phyloP scores from a whole-genome alignment of 768 basidiomycete genomes.

The Auricularia sp. region DNA sequence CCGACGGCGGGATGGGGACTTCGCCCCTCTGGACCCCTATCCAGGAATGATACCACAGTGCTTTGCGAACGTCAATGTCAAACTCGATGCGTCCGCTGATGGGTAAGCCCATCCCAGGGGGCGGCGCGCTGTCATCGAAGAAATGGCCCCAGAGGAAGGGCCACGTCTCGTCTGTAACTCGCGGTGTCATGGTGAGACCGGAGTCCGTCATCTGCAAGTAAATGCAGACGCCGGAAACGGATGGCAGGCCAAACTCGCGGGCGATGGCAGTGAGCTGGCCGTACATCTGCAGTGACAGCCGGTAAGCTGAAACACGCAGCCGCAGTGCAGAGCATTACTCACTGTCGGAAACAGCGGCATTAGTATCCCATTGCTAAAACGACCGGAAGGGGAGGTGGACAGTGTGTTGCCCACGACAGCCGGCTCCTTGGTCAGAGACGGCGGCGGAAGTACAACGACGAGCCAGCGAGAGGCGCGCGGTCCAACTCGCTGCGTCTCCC shows the following conservation, averaged over 20 bases:
- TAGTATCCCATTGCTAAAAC: constrained; percentile 57
- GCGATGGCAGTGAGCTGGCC: constrained; percentile 71
- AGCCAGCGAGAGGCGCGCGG: constrained; percentile 37
- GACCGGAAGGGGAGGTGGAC: constrained; percentile 46
- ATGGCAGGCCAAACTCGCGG: constrained; percentile 73
- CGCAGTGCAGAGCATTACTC: constrained; percentile 13
- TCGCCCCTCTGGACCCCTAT: constrained; percentile 39
- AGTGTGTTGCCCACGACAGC: constrained; percentile 49
- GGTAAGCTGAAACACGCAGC: constrained; percentile 1
- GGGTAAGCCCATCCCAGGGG: constrained; percentile 33
- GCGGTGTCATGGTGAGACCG: constrained; percentile 49
- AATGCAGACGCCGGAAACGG: constrained; percentile 65
- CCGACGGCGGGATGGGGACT: constrained; percentile 28
- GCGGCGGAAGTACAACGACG: constrained; percentile 58
- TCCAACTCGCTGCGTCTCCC: constrained; percentile 13
- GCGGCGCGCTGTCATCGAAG: constrained; percentile 26
- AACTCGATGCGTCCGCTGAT: constrained; percentile 79
- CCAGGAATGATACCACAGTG: constrained; percentile 75
- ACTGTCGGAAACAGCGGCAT: constrained; percentile 73
- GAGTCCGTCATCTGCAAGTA: constrained; percentile 58
- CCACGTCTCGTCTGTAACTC: constrained; percentile 76
- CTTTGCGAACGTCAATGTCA: constrained; percentile 67
- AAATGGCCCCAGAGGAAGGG: constrained; percentile 54
- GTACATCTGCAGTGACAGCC: constrained; percentile 43
- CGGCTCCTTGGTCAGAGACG: constrained; percentile 47